Conservation (phyloP, 169 alveolate species). For the Cryptosporidium parvum region DNA sequence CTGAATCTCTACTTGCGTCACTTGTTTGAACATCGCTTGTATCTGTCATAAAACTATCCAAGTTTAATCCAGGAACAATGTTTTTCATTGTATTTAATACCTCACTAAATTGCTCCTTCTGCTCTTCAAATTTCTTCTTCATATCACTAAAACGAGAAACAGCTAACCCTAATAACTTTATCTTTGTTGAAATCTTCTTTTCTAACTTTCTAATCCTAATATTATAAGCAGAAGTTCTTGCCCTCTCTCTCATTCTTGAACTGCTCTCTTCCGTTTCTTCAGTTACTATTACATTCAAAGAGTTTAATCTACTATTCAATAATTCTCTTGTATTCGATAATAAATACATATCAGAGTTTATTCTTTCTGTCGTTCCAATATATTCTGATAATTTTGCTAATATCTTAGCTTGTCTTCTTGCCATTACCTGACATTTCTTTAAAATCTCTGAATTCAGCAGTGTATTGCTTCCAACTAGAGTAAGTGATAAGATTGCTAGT, state of each 20-base stretch:
- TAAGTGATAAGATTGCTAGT: neutral
- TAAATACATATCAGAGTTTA: no score
- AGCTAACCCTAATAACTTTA: neutral
- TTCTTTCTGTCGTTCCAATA: neutral
- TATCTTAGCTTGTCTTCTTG: neutral
- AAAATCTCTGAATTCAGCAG: neutral
- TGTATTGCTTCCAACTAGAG: neutral
- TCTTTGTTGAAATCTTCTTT: neutral
- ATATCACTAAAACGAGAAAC: neutral
- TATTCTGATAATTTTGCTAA: no score
- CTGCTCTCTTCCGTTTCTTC: neutral
- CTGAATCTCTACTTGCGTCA: neutral
- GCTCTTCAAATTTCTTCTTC: neutral
- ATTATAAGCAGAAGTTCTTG: neutral
- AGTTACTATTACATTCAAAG: no score
- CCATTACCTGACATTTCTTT: neutral
- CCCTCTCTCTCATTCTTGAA: neutral
- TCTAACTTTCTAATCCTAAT: neutral
- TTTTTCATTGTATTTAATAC: neutral
- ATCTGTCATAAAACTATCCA: slow-evolving; percentile 1
- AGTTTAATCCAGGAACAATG: neutral
- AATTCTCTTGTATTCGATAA: no score
- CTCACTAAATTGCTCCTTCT: neutral
- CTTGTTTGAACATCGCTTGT: slow-evolving; percentile 38
- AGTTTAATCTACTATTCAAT: no score